These are phyloP conservation scores for Lipomyces starkeyi DNA, from an alignment of 805 yeast genomes.

Conservation along the genomic window DNA sequence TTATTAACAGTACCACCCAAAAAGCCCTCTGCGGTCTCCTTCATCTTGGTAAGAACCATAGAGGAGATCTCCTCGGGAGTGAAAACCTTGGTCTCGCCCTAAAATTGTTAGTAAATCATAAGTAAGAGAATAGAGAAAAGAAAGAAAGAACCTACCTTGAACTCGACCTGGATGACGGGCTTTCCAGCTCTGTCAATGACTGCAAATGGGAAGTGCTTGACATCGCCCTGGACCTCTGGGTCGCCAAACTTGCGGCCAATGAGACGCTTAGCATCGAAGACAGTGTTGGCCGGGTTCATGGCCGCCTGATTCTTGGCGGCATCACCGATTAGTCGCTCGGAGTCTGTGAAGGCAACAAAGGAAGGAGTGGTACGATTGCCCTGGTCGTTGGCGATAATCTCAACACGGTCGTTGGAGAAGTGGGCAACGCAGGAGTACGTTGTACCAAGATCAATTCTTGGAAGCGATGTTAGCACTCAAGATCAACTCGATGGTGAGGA, in stretches of 20 bases:
- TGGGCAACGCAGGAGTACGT: slow-evolving; percentile 98
- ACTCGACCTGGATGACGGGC: slow-evolving; percentile 86
- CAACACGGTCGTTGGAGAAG: slow-evolving; percentile 83
- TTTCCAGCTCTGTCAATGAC: slow-evolving; percentile 79
- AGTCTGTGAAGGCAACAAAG: slow-evolving; percentile 93
- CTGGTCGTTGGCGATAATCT: slow-evolving; percentile 95
- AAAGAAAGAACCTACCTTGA: slow-evolving; percentile 51
- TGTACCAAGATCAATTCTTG: slow-evolving; percentile 93
- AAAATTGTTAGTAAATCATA: background rate
- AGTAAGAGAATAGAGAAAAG: background rate
- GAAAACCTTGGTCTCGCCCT: slow-evolving; percentile 81
- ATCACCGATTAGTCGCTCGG: slow-evolving; percentile 95
- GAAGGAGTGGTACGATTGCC: slow-evolving; percentile 99
- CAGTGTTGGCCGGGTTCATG: slow-evolving; percentile 91
- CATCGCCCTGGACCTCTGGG: slow-evolving; percentile 75
- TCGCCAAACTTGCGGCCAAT: slow-evolving; percentile 85
- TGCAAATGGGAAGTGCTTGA: slow-evolving; percentile 89
- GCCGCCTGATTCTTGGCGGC: slow-evolving; percentile 99
- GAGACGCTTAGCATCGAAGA: slow-evolving; percentile 94
- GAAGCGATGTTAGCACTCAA: slow-evolving; percentile 13
- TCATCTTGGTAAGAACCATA: slow-evolving; percentile 91
- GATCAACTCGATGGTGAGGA: background rate
- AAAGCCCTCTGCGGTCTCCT: slow-evolving; percentile 89
- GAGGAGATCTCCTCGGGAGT: slow-evolving; percentile 95
- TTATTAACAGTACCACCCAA: slow-evolving; percentile 83